These are phyloP conservation scores for Dillenia suffruticosa DNA, from an alignment of 164 flowering plant species.

Conservation along the genomic window DNA sequence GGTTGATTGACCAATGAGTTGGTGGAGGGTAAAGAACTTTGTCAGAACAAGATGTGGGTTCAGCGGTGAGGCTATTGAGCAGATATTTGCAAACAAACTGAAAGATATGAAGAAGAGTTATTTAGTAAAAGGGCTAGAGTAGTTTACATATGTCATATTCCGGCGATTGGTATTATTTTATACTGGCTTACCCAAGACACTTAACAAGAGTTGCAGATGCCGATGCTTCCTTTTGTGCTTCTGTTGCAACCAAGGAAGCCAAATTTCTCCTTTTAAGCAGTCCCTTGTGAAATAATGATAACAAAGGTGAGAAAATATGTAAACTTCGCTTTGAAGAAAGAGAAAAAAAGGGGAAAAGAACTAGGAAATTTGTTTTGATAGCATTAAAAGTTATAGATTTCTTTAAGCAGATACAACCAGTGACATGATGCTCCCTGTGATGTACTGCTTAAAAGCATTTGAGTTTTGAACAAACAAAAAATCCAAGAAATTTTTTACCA, in stretches of 20 bases:
- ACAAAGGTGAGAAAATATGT: neutral
- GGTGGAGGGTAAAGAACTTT: slow-evolving; percentile 70
- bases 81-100: slow-evolving; percentile 79
- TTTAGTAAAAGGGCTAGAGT: neutral
- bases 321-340: neutral
- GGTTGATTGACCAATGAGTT: slow-evolving; percentile 45
- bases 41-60: slow-evolving; percentile 48
- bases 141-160: too few species aligned
- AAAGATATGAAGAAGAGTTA: slow-evolving; percentile 4
- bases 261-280: slow-evolving; percentile 64
- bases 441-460: too few species aligned
- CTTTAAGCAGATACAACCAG: too few species aligned
- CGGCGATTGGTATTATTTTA: too few species aligned
- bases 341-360: neutral
- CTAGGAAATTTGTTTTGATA: too few species aligned
- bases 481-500: too few species aligned
- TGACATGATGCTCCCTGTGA: too few species aligned
- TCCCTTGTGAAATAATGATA: slow-evolving; percentile 35
- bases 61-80: slow-evolving; percentile 52
- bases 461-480: too few species aligned
- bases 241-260: slow-evolving; percentile 72
- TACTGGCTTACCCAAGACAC: slow-evolving; percentile 49
- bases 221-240: slow-evolving; percentile 85
- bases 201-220: slow-evolving; percentile 60
- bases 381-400: too few species aligned